A percentile compares a stretch with the other conserved stretches of the same genome.
These are phyloP conservation scores for Russula virescens DNA, from an alignment of 768 basidiomycete species.

Conservation along the genomic window DNA sequence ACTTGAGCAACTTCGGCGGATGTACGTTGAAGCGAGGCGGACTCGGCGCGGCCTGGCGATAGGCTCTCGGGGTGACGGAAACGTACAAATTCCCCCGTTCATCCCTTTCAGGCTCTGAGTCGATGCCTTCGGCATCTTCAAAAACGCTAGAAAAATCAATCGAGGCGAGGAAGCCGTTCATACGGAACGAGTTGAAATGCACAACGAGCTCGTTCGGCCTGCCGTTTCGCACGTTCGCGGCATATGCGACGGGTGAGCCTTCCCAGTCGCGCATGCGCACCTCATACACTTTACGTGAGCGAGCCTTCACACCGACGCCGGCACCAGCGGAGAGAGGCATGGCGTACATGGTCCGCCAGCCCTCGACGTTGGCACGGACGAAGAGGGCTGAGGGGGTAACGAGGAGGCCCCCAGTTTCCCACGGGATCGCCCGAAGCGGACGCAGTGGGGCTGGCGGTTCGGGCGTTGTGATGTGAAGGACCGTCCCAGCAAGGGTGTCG, in stretches of 20 bases:
- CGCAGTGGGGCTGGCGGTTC: conserved; percentile 27
- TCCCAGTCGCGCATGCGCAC: too few species aligned
- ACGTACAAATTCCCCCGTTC: conserved; percentile 30
- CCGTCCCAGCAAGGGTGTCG: too few species aligned
- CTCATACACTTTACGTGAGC: conserved; percentile 22
- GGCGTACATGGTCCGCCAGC: conserved; percentile 29
- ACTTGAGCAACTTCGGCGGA: too few species aligned
- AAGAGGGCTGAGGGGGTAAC: conserved; percentile 26
- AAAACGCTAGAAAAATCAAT: conserved; percentile 31
- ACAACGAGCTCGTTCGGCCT: too few species aligned
- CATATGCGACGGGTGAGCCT: too few species aligned
- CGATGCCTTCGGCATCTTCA: conserved; percentile 7
- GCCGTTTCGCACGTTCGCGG: too few species aligned
- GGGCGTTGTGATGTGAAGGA: conserved; percentile 38
- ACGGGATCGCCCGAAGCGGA: conserved; percentile 34
- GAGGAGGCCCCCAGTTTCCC: conserved; percentile 30
- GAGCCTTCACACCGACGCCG: too few species aligned
- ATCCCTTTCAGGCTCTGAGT: conserved; percentile 21
- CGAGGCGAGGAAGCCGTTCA: too few species aligned
- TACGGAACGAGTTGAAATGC: too few species aligned
- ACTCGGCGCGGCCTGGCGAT: conserved; percentile 33
- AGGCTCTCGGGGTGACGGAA: conserved; percentile 29
- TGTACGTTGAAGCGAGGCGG: too few species aligned
- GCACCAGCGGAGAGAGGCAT: conserved; percentile 27
- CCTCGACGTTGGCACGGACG: conserved; percentile 38